These are phyloP conservation scores for Fusarium sp. DNA, from an alignment of 2,329 filamentous ascomycete genomes.

Conservation along the genomic window DNA sequence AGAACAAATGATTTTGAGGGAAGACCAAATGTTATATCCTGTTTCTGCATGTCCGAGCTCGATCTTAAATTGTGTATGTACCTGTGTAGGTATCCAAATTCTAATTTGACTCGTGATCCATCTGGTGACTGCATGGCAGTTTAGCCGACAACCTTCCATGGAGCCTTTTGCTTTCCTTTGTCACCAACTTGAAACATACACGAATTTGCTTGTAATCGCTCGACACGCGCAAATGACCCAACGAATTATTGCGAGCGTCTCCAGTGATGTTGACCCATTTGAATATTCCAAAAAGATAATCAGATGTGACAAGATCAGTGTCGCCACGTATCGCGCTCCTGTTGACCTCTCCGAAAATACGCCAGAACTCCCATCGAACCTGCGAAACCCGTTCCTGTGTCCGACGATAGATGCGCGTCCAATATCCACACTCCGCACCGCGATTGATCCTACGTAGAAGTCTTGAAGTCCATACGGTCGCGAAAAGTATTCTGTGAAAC, in stretches of 20 bases:
- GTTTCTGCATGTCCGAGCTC: no score
- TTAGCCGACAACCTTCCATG: neutral
- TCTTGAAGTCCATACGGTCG: no score
- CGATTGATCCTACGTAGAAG: neutral
- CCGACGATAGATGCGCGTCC: neutral
- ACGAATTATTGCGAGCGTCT: no score
- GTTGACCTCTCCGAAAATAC: neutral
- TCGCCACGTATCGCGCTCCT: fast-evolving
- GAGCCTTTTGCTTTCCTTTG: neutral
- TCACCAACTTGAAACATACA: neutral
- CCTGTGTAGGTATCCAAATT: no score
- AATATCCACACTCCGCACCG: neutral
- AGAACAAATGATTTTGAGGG: no score
- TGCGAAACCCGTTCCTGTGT: neutral
- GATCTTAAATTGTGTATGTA: no score
- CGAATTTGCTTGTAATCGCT: neutral
- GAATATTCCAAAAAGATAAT: fast-evolving
- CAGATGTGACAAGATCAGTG: neutral
- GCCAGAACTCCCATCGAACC: neutral
- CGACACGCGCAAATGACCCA: neutral
- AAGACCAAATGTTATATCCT: no score
- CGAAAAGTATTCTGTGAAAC: no score
- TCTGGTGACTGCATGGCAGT: no score
- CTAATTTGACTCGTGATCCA: no score
- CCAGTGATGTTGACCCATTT: fast-evolving